Evolutionary conservation across 371 early-diverging fungal genomes (phyloP).

Genomic region (Rhizomucor miehei): DNA sequence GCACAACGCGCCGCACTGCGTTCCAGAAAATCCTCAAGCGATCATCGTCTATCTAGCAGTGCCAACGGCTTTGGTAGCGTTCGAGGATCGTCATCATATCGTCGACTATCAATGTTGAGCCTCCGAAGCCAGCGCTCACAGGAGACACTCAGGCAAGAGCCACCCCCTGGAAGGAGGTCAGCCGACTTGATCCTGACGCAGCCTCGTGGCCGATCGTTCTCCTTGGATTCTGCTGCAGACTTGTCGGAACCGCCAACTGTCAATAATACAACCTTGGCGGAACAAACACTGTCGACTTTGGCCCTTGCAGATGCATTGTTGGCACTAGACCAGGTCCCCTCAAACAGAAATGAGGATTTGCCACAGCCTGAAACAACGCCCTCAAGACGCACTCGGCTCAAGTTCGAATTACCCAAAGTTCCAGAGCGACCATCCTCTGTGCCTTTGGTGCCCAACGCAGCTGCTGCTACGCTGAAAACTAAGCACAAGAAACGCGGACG

Average conservation of each 20-base stretch:
- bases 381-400: background rate
- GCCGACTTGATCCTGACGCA: too few species aligned
- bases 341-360: background rate
- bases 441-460: background rate
- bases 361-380: background rate
- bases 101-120: too few species aligned
- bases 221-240: too few species aligned
- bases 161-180: too few species aligned
- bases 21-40: too few species aligned
- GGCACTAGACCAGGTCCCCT: background rate
- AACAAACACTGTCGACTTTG: background rate
- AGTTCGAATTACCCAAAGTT: background rate
- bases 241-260: too few species aligned
- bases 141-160: too few species aligned
- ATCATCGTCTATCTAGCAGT: too few species aligned
- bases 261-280: background rate
- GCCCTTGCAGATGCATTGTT: background rate
- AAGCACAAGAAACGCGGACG: slow-evolving; percentile 3
- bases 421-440: slow-evolving; percentile 7
- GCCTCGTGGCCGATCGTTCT: too few species aligned
- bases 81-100: too few species aligned
- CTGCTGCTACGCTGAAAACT: background rate
- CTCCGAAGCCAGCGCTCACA: too few species aligned
- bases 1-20: background rate
- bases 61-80: too few species aligned